phyloP scores from a whole-genome alignment of 495 filamentous ascomycete genomes.

The Neurospora tetraspora region DNA sequence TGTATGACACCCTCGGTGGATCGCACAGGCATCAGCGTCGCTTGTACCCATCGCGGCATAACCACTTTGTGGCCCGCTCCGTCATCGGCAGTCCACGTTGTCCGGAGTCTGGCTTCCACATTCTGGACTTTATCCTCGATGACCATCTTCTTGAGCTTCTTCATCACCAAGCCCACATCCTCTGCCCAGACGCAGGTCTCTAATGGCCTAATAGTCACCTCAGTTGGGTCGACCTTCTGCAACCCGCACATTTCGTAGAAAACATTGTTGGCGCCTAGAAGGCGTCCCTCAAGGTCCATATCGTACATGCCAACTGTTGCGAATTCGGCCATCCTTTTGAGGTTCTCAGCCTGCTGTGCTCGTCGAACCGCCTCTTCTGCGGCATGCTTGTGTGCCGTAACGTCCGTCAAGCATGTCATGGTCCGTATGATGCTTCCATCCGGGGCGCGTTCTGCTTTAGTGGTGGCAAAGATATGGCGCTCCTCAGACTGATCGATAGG shows the following conservation, averaged over 20 bases:
- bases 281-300: conserved; percentile 32
- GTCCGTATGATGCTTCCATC: conserved; percentile 30
- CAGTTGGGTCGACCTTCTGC: conserved; percentile 20
- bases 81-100: conserved; percentile 21
- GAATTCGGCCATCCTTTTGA: conserved; percentile 38
- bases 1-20: conserved; percentile 20
- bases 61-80: conserved; percentile 18
- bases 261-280: conserved; percentile 33
- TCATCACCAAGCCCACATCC: conserved; percentile 14
- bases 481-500: conserved; percentile 21
- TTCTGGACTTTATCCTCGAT: conserved; percentile 19
- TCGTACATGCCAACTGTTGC: conserved; percentile 40
- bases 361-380: conserved; percentile 33
- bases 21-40: conserved; percentile 27
- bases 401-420: conserved; percentile 36
- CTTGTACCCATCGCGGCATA: conserved; percentile 23
- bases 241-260: conserved; percentile 37
- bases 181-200: conserved; percentile 25
- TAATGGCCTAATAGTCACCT: conserved; percentile 24
- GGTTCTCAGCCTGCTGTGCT: conserved; percentile 36
- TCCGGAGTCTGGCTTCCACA: conserved; percentile 26
- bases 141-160: conserved; percentile 20
- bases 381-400: conserved; percentile 31
- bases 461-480: conserved; percentile 27
- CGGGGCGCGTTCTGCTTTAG: conserved; percentile 29